A percentile compares a stretch with the other conserved stretches of the same genome.
Conservation (phyloP, 2,329 filamentous ascomycete species). For the Ophiocordyceps camponoti-saundersi region DNA sequence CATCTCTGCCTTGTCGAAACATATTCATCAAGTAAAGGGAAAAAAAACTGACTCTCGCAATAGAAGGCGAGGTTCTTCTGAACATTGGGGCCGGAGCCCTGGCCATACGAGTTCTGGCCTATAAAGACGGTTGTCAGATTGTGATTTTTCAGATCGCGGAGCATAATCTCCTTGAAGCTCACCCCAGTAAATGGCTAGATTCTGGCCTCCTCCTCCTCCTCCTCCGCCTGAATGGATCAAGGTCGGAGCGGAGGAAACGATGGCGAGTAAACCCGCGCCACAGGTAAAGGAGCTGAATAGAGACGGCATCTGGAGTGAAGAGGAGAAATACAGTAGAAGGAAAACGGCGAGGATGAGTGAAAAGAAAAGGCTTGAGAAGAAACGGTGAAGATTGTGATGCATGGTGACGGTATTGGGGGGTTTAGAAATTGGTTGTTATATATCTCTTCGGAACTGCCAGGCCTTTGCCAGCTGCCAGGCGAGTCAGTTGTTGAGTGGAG, state of each 20-base stretch:
- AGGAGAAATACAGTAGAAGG: neutral
- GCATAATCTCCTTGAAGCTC: slow-evolving; percentile 5
- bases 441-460: neutral
- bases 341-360: neutral
- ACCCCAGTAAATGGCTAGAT: slow-evolving; percentile 54
- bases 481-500: neutral
- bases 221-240: slow-evolving; percentile 6
- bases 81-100: slow-evolving; percentile 21
- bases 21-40: neutral
- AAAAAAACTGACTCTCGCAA: slow-evolving; percentile 31
- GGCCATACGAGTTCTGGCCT: slow-evolving; percentile 43
- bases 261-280: slow-evolving; percentile 7
- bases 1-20: neutral
- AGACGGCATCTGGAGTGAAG: slow-evolving; percentile 2
- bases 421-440: neutral
- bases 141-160: too few species aligned
- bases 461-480: neutral
- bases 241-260: slow-evolving; percentile 15
- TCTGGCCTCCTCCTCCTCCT: slow-evolving; percentile 22
- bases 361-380: neutral
- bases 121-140: neutral
- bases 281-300: slow-evolving; percentile 4
- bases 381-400: neutral
- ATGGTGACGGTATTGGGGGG: neutral
- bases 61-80: slow-evolving; percentile 42